Base-by-base conservation (phyloP, 352 stramenopile genomes). In the Pythium dissimile region DNA sequence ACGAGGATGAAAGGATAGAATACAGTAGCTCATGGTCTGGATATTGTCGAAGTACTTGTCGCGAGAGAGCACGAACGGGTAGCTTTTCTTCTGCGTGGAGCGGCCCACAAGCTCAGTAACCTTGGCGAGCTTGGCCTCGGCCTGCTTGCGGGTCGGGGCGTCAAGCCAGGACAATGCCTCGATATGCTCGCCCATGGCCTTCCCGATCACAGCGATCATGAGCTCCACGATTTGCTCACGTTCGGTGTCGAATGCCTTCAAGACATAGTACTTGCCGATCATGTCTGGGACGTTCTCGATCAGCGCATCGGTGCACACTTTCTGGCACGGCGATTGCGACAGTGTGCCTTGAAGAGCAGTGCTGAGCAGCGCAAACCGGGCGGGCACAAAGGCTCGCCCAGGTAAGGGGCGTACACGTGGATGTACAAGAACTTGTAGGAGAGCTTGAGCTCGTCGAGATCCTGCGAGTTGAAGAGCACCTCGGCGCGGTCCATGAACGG, bases 151-250 rank as follows among this genome's bases (percentile, higher is more conserved):
- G 5, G 93, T 98, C 23, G 54, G 44, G 4, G 90, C 73, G 18
- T 92, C 92, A 39, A 98, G 83, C 90, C 92, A 98, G 21, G 92
- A 73, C 1, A 97, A 73, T 64, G 80, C 83, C 42, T 82, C 80
- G 34, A 98, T 75, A 35, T 85, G 77, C 26, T 84, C 73, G 35
- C 70, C 64, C 66, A 97, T 81, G 28, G 89, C 75, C 12, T 84
- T 53, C 43, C 95, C 69, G 16, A 98, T 74, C 34, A 77, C 69
- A 21, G 90, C 69, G 5, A 97, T 80, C 75, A 98, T 91, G 20
- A 70, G 37, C 47, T 88, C 53, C 24, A 89, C 85, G n/a, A 62
- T 57, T 3, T 80, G 67, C 56, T 93, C 88, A 41, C 77, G 71
- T 12, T 80, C 58, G 23, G 77, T 71, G 60, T 90, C 76, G 59